Base-by-base conservation (phyloP, 768 basidiomycete species). In the Amanita thiersii region DNA sequence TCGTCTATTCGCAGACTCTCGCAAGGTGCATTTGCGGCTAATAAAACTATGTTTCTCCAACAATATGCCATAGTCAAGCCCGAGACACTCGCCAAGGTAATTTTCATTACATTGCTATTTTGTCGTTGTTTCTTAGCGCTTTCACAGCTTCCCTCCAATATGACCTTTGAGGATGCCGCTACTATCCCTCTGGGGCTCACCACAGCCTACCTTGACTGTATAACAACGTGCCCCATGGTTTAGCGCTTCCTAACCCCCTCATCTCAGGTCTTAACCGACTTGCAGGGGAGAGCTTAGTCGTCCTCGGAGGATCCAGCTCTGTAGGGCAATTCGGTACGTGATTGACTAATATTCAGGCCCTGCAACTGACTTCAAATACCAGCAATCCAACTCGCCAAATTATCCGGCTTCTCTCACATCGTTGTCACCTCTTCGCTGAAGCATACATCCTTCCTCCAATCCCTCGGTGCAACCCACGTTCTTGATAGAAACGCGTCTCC, bases 111-210 rank as follows among this genome's bases (percentile, higher is more conserved):
- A 15, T 15, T 10, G 7, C 34, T 15, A 4, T 2, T 17, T 14
- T 38, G 49, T 50, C 1, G 21, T 50, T 42, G 6, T 12, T 31
- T 14, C 18, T 40, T 37, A 17, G 40, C 7, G 5, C 24, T 19
- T 7, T 42, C 8, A 3, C 40, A 66, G 59, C 63, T 74, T 24
- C 72, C 71, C 2, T 50, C 52, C 19, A 62, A 56, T 40, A 19
- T 70, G 33, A 60, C 66, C 4, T 69, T 65, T 44, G 71, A 70
- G 11, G 54, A 68, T 32, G 72, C 66, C 0, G 50, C 67, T 3
- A 61, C 69, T 7, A 50, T 73, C 19, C 66, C 72, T 7, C 54
- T 69, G 10, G 67, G 60, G 2, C 44, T 70, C 28, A 62, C 61
- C 17, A 69, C 73, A 24, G 68, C 70, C 15, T 60, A 63, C 20